Evolutionary conservation across 2,329 filamentous ascomycete genomes (phyloP), one percentile per base, ranked within the genome.

Genomic region (Alternaria sp.): DNA sequence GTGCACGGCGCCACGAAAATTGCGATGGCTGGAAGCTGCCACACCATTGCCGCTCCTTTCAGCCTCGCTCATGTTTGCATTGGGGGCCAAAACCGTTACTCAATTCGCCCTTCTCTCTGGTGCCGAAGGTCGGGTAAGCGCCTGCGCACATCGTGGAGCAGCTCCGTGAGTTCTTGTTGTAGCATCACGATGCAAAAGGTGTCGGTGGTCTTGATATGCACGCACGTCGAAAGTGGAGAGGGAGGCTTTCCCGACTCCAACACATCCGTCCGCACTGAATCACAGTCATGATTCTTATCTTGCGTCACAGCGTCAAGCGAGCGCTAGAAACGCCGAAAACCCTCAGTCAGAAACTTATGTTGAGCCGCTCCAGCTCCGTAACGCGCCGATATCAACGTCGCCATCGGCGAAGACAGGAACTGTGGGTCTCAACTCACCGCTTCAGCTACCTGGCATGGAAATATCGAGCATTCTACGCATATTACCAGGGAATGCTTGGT

Each of bases 1-100:
- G 50, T 26, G 44, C 55, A 49, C 57, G 61, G 46, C 40, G 45
- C n/a, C 26, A 21, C 63, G 53, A 60, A 66, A 68, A 70, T 61
- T 61, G 66, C 61, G 66, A 70, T 68, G 68, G 66, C 68, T 59
- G 66, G 65, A 61, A 57, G 62, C 63, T 62, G 59, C 55, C 49
- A 62, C 61, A 61, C 61, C 59, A 54, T 57, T 53, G 58, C 50
- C 55, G 55, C 67, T 28, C 52, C 59, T 44, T 52, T 62, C 59
- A 62, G 65, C 26, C 45, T 65, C 45, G 62, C 55, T 58, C 60
- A 63, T 63, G 28, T 50, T 40, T 28, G 45, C 30, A 21, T 61
- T 69, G 64, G 68, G 66, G 68, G 64, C 63, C 66, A 40, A 55
- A 65, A 61, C 40, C 49, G 7, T 28, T 21, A 45, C 52, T 52